Evolutionary conservation across 2,329 filamentous ascomycete species (phyloP), one percentile per base, ranked within the genome.

Genomic region (Aspergillus ruber): DNA sequence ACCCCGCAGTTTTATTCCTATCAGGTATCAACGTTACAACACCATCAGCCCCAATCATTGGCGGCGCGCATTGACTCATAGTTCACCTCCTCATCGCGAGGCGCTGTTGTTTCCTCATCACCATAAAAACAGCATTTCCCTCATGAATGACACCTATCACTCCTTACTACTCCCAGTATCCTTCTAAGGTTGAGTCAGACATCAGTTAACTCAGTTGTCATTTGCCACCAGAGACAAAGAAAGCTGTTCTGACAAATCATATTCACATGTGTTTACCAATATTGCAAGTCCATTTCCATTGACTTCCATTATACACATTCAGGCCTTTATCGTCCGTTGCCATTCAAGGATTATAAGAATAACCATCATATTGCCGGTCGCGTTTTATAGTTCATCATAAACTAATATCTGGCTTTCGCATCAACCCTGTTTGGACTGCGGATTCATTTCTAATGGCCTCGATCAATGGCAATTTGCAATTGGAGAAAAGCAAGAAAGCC

Each of bases 1-100:
- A 55, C 56, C 56, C 56, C 56, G 56, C 56, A 59, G 54, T 55
- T 50, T 50, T 44, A 49, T 56, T 50, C 57, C 50, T 49, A 50
- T 51, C 50, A 46, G 46, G 49, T 49, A 51, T 51, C 50, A 48
- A 47, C 50, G 46, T 49, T 53, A 52, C 46, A 50, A 48, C 44
- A 41, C 20, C 21, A 29, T 18, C 49, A 54, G 49, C 39, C 48
- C 48, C 46, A 45, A 47, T 45, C 44, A 58, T 50, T 49, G 46
- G 50, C 50, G 18, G 36, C 17, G 36, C 18, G 52, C 51, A 49
- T 53, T 57, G 56, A 59, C 55, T 59, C 56, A 59, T 57, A 57
- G 33, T 43, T 50, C 45, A 25, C 33, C 40, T 47, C 33, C 40
- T 48, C 43, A 33, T 33, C 25, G 45, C 50, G 18, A 33, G 44